Conservation (phyloP, 148 eudicot genomes). For the Euryodendron excelsum region DNA sequence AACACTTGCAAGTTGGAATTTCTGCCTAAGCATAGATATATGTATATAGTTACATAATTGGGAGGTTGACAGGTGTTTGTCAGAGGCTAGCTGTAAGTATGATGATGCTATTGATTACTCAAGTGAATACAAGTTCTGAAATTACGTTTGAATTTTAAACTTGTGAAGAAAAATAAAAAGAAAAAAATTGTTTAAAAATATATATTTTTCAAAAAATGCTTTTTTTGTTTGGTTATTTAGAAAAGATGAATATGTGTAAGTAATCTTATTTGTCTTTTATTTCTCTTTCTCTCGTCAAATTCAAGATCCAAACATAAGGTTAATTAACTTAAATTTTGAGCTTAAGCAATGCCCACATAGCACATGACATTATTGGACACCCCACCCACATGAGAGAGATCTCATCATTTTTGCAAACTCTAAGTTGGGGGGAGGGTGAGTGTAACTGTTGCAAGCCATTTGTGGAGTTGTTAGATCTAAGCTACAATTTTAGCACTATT, state of each 20-base stretch:
- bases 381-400: conserved; percentile 4
- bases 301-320: no score
- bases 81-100: not conserved
- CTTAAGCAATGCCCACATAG: conserved; percentile 12
- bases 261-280: no score
- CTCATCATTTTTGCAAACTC: not conserved
- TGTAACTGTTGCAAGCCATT: not conserved
- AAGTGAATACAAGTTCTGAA: not conserved
- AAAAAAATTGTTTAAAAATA: no score
- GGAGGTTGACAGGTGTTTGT: not conserved
- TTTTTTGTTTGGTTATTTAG: no score
- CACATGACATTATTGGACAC: conserved; percentile 20
- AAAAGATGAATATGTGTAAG: no score
- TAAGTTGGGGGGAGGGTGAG: conserved; percentile 4
- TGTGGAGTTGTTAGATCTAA: conserved; percentile 9
- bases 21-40: not conserved
- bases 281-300: no score
- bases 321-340: no score
- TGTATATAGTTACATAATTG: not conserved
- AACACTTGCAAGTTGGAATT: not conserved
- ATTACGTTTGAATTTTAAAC: no score
- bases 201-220: no score
- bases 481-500: not conserved
- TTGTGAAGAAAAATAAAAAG: no score
- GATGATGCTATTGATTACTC: not conserved